Percentiles rank a stretch among this genome's conserved stretches.
phyloP scores from a whole-genome alignment of 495 filamentous ascomycete species.

The Aspergillus carlsbadensis region DNA sequence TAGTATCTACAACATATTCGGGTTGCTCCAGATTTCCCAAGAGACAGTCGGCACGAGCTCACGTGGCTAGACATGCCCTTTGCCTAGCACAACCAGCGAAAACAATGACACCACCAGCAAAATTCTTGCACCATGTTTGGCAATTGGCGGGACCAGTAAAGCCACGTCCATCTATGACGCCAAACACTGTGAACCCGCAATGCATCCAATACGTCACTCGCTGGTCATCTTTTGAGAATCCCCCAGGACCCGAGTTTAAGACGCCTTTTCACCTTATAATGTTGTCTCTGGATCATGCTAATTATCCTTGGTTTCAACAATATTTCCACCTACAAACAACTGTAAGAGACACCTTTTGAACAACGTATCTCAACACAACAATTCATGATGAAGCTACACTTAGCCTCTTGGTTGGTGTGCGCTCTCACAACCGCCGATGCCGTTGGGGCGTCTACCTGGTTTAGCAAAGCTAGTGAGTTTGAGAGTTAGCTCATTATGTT shows the following conservation, averaged over 20 bases:
- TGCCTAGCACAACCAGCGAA: not conserved
- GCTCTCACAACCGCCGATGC: constrained; percentile 65
- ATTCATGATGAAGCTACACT: constrained; percentile 68
- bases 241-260: not conserved
- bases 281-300: not conserved
- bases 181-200: constrained; percentile 11
- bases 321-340: not conserved
- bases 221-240: constrained; percentile 32
- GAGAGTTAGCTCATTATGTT: not conserved
- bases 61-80: not conserved
- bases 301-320: not conserved
- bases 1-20: too few species aligned
- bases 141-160: constrained; percentile 10
- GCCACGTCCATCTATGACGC: constrained; percentile 23
- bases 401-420: constrained; percentile 65
- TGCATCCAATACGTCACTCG: constrained; percentile 42
- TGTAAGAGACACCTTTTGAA: not conserved
- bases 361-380: constrained; percentile 2
- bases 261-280: not conserved
- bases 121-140: constrained; percentile 2
- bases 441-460: constrained; percentile 73
- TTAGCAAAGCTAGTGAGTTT: constrained; percentile 74
- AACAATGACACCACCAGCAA: constrained; percentile 1
- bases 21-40: not conserved
- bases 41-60: too few species aligned